Base-by-base conservation (phyloP, 169 alveolate genomes). In the Cryptosporidium meleagridis region DNA sequence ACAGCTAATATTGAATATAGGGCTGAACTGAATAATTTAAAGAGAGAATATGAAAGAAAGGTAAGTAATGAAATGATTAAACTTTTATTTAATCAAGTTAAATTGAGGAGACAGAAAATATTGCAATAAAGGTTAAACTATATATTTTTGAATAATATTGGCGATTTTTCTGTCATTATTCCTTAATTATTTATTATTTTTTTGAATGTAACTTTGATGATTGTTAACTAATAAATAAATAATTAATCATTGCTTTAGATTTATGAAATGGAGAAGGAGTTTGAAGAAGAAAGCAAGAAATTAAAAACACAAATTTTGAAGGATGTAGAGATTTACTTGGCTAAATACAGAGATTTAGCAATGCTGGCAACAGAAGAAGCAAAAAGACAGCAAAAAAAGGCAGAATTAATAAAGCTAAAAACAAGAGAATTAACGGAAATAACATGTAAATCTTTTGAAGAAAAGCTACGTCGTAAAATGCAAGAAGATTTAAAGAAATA, bases 331-430 rank as follows among this genome's bases (percentile, higher is more conserved):
- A 31, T 62, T 59, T 80, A 80, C 51, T 37, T 80, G 31, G 52
- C 62, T 59, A 80, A 80, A 31, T 80, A 80, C 39, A 80, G 89
- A 45, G 89, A 80, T 48, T 39, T 80, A 29, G 89, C 89, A 41
- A 65, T 31, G 23, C 18, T 80, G 29, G 89, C 89, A 26, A 80
- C 89, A n/a, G 89, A 80, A 31, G 89, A 80, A 29, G 80, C 75
- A 80, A 80, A 65, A 59, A 59, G 89, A n/a, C 89, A 80, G 18
- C 55, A 80, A 35, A 65, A 80, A 23, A 80, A 31, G 62, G 75
- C 75, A 29, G 89, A 80, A n/a, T 8, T 65, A 31, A 80, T 80
- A 41, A 80, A 80, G 35, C 6, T 80, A n/a, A 80, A 65, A 62
- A 65, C 89, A 33, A 80, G 65, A 62, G 80, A 80, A 55, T 65